Percentiles rank a stretch among this genome's conserved stretches.
phyloP scores from a whole-genome alignment of 2,329 filamentous ascomycete genomes.

The Hypoxylon sp. region DNA sequence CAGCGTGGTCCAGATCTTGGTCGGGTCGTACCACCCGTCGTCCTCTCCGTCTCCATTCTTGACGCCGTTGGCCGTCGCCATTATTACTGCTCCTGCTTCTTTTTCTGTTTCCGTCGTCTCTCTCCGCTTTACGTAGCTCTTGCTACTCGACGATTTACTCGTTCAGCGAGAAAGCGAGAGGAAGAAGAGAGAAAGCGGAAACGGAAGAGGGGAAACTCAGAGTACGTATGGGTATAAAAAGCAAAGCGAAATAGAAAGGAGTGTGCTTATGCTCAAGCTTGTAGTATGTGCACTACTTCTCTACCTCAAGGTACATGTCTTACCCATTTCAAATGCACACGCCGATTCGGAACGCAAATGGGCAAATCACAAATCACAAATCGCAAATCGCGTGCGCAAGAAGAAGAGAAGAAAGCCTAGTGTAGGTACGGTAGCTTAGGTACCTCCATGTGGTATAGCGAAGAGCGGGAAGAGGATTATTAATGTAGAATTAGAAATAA shows the following conservation, averaged over 20 bases:
- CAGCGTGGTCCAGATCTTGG: slow-evolving; percentile 52
- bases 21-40: slow-evolving; percentile 46
- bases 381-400: slow-evolving; percentile 7
- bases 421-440: not conserved
- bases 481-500: slow-evolving; percentile 20
- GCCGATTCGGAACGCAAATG: slow-evolving; percentile 23
- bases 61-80: slow-evolving; percentile 29
- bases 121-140: not conserved
- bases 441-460: slow-evolving; percentile 31
- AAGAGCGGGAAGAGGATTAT: slow-evolving; percentile 24
- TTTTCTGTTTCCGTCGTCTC: not conserved
- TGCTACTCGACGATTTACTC: not conserved
- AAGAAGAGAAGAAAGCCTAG: no score
- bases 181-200: not conserved
- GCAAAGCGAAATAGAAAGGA: not conserved
- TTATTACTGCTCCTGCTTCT: slow-evolving; percentile 3
- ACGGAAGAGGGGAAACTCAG: not conserved
- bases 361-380: slow-evolving; percentile 3
- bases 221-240: not conserved
- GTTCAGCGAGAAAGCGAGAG: not conserved
- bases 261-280: slow-evolving; percentile 4
- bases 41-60: slow-evolving; percentile 19
- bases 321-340: slow-evolving; percentile 21
- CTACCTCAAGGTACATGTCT: slow-evolving; percentile 10
- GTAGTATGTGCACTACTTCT: slow-evolving; percentile 8